Evolutionary conservation across 208 protist genomes (phyloP).

Genomic region (Angomonas ambiguus): DNA sequence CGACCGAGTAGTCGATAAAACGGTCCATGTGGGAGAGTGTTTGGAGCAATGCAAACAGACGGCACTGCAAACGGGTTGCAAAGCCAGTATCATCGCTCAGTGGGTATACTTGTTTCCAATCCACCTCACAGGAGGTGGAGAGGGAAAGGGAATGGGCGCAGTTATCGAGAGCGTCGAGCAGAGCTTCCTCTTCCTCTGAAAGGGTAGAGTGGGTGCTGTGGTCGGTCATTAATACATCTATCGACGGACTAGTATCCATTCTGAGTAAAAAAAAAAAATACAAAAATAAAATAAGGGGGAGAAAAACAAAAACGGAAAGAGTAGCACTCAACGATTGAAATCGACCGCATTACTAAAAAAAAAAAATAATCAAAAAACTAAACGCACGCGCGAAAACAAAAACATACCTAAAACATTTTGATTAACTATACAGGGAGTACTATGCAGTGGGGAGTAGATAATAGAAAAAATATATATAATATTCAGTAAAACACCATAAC

Average conservation of each 20-base stretch:
- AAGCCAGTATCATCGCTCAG: neutral
- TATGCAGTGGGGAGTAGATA: neutral
- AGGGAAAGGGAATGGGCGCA: neutral
- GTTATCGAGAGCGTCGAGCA: neutral
- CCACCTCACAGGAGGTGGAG: neutral
- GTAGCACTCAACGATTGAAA: neutral
- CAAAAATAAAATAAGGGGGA: neutral
- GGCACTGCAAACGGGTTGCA: neutral
- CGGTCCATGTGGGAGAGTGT: neutral
- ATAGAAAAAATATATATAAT: too few species aligned
- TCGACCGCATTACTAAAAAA: neutral
- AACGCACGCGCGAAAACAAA: neutral
- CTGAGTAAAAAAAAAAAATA: conserved; percentile 3
- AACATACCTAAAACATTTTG: neutral
- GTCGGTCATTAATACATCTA: neutral
- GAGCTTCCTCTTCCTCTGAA: neutral
- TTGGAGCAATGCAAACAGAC: neutral
- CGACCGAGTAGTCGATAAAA: neutral
- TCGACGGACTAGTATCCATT: neutral
- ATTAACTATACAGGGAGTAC: too few species aligned
- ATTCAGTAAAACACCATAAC: conserved; percentile 4
- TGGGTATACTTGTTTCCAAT: neutral
- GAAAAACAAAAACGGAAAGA: neutral
- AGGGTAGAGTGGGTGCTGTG: neutral
- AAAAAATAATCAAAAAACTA: neutral